Evolutionary conservation across 1,284 basidiomycete genomes (phyloP).

Genomic region (Ganoderma resinaceum): DNA sequence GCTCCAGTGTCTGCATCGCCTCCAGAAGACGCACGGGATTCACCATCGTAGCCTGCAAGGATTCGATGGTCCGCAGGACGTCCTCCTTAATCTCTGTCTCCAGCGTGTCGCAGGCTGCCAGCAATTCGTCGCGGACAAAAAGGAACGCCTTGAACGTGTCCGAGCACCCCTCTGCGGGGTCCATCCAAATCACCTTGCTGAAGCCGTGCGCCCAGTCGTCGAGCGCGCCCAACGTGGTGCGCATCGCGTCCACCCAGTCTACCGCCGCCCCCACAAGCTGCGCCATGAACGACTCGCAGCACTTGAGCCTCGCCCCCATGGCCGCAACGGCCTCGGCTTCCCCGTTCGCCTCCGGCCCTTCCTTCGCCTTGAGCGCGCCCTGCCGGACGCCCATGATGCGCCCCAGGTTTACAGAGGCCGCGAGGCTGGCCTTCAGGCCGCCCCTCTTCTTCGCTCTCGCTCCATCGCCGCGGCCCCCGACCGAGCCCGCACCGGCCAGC

Average conservation of each 20-base stretch:
- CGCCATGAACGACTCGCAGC: slow-evolving; percentile 54
- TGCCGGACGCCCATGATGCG: slow-evolving; percentile 61
- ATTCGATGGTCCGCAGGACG: slow-evolving; percentile 61
- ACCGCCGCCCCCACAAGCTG: slow-evolving; percentile 64
- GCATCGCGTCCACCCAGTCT: slow-evolving; percentile 65
- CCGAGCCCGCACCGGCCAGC: slow-evolving; percentile 48
- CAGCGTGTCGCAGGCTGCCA: slow-evolving; percentile 53
- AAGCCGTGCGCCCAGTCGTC: slow-evolving; percentile 69
- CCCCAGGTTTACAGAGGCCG: slow-evolving; percentile 61
- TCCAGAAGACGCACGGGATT: slow-evolving; percentile 69
- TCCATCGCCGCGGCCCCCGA: slow-evolving; percentile 41
- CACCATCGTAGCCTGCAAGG: slow-evolving; percentile 60
- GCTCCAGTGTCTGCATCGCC: slow-evolving; percentile 74
- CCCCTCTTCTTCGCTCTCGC: slow-evolving; percentile 50
- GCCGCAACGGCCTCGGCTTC: slow-evolving; percentile 63
- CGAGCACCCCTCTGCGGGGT: slow-evolving; percentile 48
- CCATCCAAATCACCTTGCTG: slow-evolving; percentile 70
- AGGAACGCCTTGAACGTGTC: slow-evolving; percentile 82
- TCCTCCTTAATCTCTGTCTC: slow-evolving; percentile 57
- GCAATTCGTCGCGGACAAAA: slow-evolving; percentile 59
- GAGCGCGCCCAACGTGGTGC: slow-evolving; percentile 52
- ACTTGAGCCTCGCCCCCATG: slow-evolving; percentile 63
- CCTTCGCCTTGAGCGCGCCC: slow-evolving; percentile 40
- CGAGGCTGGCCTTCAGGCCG: slow-evolving; percentile 48
- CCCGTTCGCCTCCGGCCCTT: slow-evolving; percentile 46